phyloP scores from a whole-genome alignment of 2,329 filamentous ascomycete genomes.

The Aspergillus persii region DNA sequence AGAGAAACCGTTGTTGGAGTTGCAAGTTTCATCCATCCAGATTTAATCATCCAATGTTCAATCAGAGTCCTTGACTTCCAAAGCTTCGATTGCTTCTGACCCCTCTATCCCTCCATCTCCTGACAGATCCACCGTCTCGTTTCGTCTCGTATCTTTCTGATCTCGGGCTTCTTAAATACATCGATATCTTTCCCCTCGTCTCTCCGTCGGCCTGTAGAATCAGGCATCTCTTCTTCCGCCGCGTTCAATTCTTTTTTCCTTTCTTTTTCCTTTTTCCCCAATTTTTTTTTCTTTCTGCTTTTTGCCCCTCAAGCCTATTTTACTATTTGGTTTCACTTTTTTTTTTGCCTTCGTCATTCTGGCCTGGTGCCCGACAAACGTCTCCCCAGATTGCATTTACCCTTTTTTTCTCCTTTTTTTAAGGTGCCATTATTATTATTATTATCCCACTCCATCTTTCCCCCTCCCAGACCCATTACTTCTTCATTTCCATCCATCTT shows the following conservation, averaged over 20 bases:
- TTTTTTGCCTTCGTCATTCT: constrained; percentile 6
- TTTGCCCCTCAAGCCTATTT: constrained; percentile 8
- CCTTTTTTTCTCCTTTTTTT: not conserved
- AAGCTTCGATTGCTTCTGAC: not conserved
- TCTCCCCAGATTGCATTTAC: not conserved
- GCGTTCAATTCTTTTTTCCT: not conserved
- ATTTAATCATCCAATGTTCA: not conserved
- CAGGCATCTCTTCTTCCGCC: constrained; percentile 2
- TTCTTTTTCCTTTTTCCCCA: not conserved
- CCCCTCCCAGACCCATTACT: not conserved
- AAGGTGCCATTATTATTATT: not conserved
- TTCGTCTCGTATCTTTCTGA: not conserved
- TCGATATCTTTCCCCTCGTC: not conserved
- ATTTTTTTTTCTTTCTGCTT: not conserved
- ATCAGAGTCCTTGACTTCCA: not conserved
- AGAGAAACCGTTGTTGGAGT: not conserved
- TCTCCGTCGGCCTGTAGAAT: constrained; percentile 2
- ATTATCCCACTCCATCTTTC: not conserved
- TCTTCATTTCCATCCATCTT: not conserved
- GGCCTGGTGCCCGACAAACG: constrained; percentile 14
- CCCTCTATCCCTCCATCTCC: not conserved
- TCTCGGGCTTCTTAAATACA: not conserved
- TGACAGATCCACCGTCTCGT: not conserved
- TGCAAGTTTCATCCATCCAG: not conserved
- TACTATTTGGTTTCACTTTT: constrained; percentile 1